Evolutionary conservation across 2,329 filamentous ascomycete species (phyloP).

Genomic region (Coniella lustricola): DNA sequence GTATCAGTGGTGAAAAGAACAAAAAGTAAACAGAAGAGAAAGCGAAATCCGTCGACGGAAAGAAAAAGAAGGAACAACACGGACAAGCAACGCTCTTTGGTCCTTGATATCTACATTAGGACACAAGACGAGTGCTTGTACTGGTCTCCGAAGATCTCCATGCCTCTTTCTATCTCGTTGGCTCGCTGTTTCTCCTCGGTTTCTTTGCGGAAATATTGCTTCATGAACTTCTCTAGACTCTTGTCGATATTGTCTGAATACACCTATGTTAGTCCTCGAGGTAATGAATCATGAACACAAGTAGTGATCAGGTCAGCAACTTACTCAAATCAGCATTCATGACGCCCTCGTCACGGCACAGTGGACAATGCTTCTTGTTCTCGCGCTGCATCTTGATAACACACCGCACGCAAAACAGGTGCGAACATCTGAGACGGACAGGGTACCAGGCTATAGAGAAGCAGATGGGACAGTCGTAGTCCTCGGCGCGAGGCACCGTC

Average conservation of each 20-base stretch:
- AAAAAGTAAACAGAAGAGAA: background rate
- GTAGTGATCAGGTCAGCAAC: no score
- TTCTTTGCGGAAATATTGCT: slow-evolving; percentile 68
- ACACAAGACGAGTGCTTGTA: slow-evolving; percentile 54
- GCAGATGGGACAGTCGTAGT: slow-evolving; percentile 78
- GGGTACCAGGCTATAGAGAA: slow-evolving; percentile 74
- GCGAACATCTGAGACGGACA: slow-evolving; percentile 66
- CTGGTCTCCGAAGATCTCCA: slow-evolving; percentile 62
- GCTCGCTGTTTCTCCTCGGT: slow-evolving; percentile 59
- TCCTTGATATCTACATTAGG: slow-evolving; percentile 43
- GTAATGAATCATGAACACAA: no score
- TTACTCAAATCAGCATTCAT: slow-evolving; percentile 61
- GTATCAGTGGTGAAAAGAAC: slow-evolving; percentile 3
- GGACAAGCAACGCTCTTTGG: background rate
- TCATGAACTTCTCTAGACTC: slow-evolving; percentile 61
- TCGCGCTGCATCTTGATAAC: slow-evolving; percentile 72
- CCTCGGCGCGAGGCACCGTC: slow-evolving; percentile 73
- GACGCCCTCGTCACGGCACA: slow-evolving; percentile 68
- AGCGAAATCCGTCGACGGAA: no score
- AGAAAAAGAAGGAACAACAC: background rate
- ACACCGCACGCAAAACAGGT: slow-evolving; percentile 79
- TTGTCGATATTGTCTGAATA: slow-evolving; percentile 59
- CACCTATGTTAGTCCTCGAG: background rate
- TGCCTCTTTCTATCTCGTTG: slow-evolving; percentile 69
- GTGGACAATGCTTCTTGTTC: slow-evolving; percentile 61